Conservation (phyloP, 2,329 filamentous ascomycete genomes). For the Penicillium polonicum region DNA sequence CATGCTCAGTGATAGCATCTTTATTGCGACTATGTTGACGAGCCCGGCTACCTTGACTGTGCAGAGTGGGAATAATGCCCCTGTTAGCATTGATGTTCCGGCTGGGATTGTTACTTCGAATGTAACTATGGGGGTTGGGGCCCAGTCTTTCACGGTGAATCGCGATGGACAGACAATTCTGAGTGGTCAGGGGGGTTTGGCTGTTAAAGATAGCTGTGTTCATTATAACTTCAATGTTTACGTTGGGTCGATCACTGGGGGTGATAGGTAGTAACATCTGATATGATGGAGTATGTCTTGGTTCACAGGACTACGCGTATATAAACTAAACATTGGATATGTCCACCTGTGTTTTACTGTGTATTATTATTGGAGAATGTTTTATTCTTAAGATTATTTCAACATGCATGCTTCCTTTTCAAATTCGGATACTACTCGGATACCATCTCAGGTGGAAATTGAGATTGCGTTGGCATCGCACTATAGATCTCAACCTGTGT, state of each 20-base stretch:
- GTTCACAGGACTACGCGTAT: neutral
- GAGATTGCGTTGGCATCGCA: neutral
- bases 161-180: conserved; percentile 18
- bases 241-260: conserved; percentile 20
- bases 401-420: neutral
- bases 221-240: conserved; percentile 39
- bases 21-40: conserved; percentile 34
- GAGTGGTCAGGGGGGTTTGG: conserved; percentile 20
- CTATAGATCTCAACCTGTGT: neutral
- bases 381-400: too few relatives aligned
- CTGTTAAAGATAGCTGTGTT: conserved; percentile 27
- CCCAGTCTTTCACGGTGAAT: conserved; percentile 29
- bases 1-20: conserved; percentile 32
- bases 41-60: conserved; percentile 30
- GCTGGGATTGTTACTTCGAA: conserved; percentile 34
- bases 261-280: too few relatives aligned
- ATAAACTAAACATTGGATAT: neutral
- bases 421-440: neutral
- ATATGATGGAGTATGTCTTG: neutral
- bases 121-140: conserved; percentile 34
- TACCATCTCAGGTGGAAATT: neutral
- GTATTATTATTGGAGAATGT: too few relatives aligned
- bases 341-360: neutral
- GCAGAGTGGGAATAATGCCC: conserved; percentile 25
- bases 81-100: conserved; percentile 28